Percentiles rank a stretch among this genome's conserved stretches.
These are phyloP conservation scores for Pyracantha coccinea DNA, from an alignment of 331 rosid species.

Conservation along the genomic window DNA sequence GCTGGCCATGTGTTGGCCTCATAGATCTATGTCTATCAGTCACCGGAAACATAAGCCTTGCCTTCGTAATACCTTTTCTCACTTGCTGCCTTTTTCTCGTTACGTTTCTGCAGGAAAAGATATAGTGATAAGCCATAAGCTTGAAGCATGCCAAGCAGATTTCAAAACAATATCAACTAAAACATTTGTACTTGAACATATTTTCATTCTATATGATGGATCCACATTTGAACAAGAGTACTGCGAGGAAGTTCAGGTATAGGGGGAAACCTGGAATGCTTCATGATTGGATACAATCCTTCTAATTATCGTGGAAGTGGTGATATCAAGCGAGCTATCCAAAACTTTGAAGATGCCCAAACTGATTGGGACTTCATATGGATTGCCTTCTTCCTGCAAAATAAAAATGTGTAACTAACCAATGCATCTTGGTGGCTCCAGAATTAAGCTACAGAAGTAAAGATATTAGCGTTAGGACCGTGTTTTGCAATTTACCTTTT, in stretches of 20 bases:
- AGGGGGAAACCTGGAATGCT: conserved; percentile 74
- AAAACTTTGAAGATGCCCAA: conserved; percentile 76
- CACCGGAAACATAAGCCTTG: conserved; percentile 56
- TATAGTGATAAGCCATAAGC: background rate
- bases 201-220: background rate
- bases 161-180: background rate
- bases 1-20: background rate
- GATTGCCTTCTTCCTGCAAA: conserved; percentile 59
- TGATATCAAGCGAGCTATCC: conserved; percentile 71
- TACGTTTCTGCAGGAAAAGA: conserved; percentile 58
- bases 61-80: conserved; percentile 76
- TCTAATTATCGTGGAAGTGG: conserved; percentile 82
- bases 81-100: conserved; percentile 78
- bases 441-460: background rate
- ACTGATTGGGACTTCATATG: conserved; percentile 83
- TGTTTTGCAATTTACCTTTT: conserved; percentile 48
- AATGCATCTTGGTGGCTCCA: conserved; percentile 3
- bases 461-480: background rate
- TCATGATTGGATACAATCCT: conserved; percentile 89
- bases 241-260: conserved; percentile 1
- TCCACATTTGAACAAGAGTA: background rate
- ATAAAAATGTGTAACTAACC: conserved; percentile 15
- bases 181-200: no score
- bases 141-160: background rate
- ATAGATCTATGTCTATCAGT: conserved; percentile 33